phyloP scores from a whole-genome alignment of 257 asterid species.

The Penstemon barbatus region DNA sequence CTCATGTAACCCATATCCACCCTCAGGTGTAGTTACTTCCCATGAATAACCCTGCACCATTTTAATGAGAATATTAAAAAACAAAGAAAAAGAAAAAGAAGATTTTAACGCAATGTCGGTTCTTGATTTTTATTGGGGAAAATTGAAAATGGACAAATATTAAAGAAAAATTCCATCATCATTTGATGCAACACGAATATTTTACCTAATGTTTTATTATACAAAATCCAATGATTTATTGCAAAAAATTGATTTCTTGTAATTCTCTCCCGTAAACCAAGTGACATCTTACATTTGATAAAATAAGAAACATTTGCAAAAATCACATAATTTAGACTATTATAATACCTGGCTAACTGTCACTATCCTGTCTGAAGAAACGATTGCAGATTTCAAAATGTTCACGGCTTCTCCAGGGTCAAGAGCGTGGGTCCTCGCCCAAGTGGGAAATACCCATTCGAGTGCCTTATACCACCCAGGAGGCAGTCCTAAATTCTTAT shows the following conservation, averaged over 20 bases:
- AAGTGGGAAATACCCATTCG: constrained; percentile 94
- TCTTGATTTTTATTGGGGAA: not conserved
- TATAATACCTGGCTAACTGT: constrained; percentile 87
- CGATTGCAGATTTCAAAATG: constrained; percentile 83
- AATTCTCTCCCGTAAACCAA: not conserved
- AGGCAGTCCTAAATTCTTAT: constrained; percentile 74
- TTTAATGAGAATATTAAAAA: constrained; percentile 14
- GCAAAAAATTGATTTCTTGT: constrained; percentile 16
- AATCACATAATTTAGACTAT: not conserved
- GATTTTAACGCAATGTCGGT: not conserved
- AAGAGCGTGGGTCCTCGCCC: constrained; percentile 97
- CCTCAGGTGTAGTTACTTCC: constrained; percentile 97
- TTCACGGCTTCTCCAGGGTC: constrained; percentile 99
- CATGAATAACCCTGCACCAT: constrained; percentile 82
- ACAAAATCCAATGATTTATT: not conserved
- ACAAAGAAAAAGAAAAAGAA: not conserved
- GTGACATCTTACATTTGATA: not conserved
- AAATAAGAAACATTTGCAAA: not conserved
- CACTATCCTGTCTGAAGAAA: constrained; percentile 86
- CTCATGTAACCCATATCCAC: constrained; percentile 86
- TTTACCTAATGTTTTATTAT: too few species aligned
- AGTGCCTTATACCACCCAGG: constrained; percentile 89
- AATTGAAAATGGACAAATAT: too few species aligned
- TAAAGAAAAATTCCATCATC: too few species aligned
- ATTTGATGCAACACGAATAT: too few species aligned